These are phyloP conservation scores for Capsicum baccatum DNA, from an alignment of 257 asterid genomes.

Conservation along the genomic window DNA sequence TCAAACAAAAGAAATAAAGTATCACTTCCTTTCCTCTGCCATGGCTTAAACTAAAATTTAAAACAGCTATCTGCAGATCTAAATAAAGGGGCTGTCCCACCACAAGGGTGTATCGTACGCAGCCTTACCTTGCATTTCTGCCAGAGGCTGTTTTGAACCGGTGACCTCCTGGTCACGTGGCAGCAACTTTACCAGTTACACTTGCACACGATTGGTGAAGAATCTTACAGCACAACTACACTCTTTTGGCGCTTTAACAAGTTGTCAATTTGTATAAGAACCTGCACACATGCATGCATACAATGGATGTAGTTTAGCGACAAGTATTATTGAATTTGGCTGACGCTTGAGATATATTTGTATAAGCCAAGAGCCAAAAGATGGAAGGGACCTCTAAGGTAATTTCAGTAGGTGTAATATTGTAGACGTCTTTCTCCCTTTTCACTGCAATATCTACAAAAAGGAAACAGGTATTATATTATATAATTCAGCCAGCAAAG, in stretches of 20 bases:
- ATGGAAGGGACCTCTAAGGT: slow-evolving; percentile 69
- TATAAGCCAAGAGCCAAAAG: slow-evolving; percentile 12
- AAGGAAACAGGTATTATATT: not conserved
- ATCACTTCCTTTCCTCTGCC: not conserved
- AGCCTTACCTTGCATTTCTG: too few species aligned
- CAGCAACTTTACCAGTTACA: not conserved
- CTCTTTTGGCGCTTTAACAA: slow-evolving; percentile 48
- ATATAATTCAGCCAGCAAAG: not conserved
- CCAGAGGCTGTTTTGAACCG: not conserved
- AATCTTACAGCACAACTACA: not conserved
- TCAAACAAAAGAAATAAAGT: not conserved
- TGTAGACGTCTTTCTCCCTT: slow-evolving; percentile 63
- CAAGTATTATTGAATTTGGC: not conserved
- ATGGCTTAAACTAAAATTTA: not conserved
- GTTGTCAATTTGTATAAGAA: slow-evolving; percentile 59
- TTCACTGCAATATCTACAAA: slow-evolving; percentile 67
- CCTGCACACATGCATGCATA: slow-evolving; percentile 44
- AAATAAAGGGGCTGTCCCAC: too few species aligned
- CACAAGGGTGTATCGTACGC: too few species aligned
- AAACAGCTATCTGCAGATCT: not conserved
- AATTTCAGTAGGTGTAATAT: slow-evolving; percentile 64
- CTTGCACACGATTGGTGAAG: not conserved
- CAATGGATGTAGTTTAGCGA: not conserved
- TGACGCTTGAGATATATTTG: not conserved
- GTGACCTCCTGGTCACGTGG: too few species aligned